Base-by-base conservation (phyloP, 2,329 filamentous ascomycete species). In the Epichloe typhina region DNA sequence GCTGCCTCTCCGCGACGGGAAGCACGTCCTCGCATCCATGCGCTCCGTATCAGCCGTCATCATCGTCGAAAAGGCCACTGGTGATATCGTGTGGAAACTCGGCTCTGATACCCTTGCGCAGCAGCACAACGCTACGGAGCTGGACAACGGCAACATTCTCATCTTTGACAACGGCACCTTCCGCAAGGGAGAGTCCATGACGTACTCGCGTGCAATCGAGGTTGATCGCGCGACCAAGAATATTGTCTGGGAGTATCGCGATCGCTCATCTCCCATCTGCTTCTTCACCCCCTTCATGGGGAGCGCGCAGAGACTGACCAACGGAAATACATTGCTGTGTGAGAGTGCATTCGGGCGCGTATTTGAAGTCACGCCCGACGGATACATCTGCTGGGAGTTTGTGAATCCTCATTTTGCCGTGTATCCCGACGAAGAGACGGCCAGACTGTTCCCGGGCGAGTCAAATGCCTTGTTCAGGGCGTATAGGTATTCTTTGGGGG, bases 281-380 rank as follows among this genome's bases (percentile, higher is more conserved):
- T 63, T 64, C 49, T 64, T 62, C 23, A 63, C 61, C 1, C 62
- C 61, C 0, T 64, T 64, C 35, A 62, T 62, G 62, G 61, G 59
- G 0, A 62, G 61, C 40, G 61, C 61, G 0, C 62, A 64, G 52
- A 54, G 61, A 7, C 47, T 63, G 0, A 49, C 51, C 0, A 64
- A 64, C 12, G 60, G 59, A 1, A 64, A 63, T 35, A 64, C 60
- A 0, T 13, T 64, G 1, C 23, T 64, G 0, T 63, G 61, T 0
- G 62, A 63, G 48, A 62, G 62, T 26, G 60, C 49, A 0, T 63
- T 64, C 47, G 60, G 62, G 0, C 44, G 60, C 0, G 1, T 62
- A 1, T 64, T 63, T 48, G 62, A 64, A 23, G 61, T 64, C 3
- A 62, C 60, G 0, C 17, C 15, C 2, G 55, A 62, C 2, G 58